Evolutionary conservation across 495 filamentous ascomycete genomes (phyloP), one percentile per base, ranked within the genome.

Genomic region (Rostrohypoxylon terebratum): DNA sequence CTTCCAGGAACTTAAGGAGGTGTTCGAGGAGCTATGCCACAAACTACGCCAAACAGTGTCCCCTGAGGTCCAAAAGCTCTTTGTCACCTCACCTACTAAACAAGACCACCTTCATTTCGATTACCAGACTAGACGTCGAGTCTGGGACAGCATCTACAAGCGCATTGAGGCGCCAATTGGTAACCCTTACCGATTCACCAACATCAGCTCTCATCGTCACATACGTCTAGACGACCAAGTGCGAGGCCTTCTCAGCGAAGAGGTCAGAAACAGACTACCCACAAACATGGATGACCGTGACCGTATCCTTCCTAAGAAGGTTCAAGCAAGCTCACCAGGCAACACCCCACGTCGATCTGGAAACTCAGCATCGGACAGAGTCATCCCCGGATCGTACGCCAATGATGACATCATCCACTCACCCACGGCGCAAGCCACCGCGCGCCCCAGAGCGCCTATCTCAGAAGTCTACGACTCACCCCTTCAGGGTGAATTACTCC

Each of bases 151-250:
- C 6, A 62, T 69, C 14, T 50, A 69, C 38, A 11, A 36, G 4
- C 40, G 66, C 2, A 47, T 68, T 14, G 38, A 31, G 3, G 23
- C 11, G 1, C 31, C 23, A 8, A 21, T 48, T 8, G 9, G n/a
- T 28, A 57, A 48, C 50, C 58, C 66, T 18, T 62, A 47, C 28
- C 66, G 66, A n/a, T 68, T 60, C 23, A 7, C 20, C 3, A 14
- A 48, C 31, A 47, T 68, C 28, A 68, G 20, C 18, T 59, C 20
- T 0, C 66, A 68, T 38, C 38, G 4, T 14, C 66, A 68, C 31
- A 2, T 62, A 4, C 14, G 28, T 13, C 40, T 68, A 7, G 34
- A 68, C 14, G 18, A 62, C 16, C 11, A 18, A 3, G 55, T 68
- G 4, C 28, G 14, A 20, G 16, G 31, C 3, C 28, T 36, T 4